phyloP scores from a whole-genome alignment of 306 rosid genomes.

The barrel medic (Medicago truncatula) region DNA sequence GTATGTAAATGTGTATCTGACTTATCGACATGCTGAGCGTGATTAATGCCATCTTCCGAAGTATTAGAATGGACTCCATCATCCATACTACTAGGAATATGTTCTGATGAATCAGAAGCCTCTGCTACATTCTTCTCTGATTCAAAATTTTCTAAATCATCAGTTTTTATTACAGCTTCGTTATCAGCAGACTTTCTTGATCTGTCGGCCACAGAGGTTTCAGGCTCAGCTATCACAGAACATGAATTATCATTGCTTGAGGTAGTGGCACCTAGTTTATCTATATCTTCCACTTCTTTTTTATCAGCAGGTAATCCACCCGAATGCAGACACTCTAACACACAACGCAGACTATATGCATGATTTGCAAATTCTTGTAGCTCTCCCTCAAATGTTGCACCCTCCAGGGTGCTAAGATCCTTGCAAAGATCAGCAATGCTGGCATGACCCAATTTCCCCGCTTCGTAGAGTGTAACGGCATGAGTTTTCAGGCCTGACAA shows the following conservation, averaged over 20 bases:
- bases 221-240: conserved; percentile 50
- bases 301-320: conserved; percentile 69
- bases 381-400: conserved; percentile 93
- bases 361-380: conserved; percentile 96
- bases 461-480: conserved; percentile 97
- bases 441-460: conserved; percentile 92
- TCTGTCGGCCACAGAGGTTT: conserved; percentile 50
- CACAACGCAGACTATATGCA: conserved; percentile 92
- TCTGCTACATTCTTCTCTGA: conserved; percentile 47
- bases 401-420: conserved; percentile 85
- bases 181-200: conserved; percentile 42
- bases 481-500: conserved; percentile 91
- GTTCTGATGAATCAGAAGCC: conserved; percentile 52
- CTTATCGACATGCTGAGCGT: conserved; percentile 46
- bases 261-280: conserved; percentile 48
- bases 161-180: conserved; percentile 44
- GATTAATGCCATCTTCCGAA: conserved; percentile 49
- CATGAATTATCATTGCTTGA: conserved; percentile 55
- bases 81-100: conserved; percentile 43
- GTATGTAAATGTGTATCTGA: conserved; percentile 43
- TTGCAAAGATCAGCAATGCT: conserved; percentile 93
- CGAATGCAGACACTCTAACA: conserved; percentile 83
- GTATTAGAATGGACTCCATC: conserved; percentile 51
- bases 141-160: conserved; percentile 46
- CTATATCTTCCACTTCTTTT: conserved; percentile 53